Conservation (phyloP, 345 rosid genomes). For the Arabidopsis suecica region DNA sequence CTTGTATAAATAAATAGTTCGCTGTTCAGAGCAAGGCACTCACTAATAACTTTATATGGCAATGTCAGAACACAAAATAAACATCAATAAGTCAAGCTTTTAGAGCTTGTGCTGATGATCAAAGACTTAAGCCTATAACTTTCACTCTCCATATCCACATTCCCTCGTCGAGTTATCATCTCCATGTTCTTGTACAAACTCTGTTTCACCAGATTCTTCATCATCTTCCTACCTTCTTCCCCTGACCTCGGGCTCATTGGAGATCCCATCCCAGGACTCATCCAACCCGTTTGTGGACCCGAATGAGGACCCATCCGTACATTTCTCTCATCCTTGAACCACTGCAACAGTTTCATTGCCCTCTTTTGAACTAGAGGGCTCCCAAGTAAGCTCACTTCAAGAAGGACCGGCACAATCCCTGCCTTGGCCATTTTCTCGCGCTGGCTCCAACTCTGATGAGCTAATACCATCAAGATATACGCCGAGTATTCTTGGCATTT, state of each 20-base stretch:
- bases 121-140: conserved; percentile 64
- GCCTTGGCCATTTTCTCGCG: conserved; percentile 75
- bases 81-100: conserved; percentile 79
- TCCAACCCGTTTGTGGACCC: conserved; percentile 76
- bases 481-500: conserved; percentile 86
- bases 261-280: conserved; percentile 53
- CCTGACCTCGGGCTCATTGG: conserved; percentile 58
- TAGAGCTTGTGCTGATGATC: conserved; percentile 80
- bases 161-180: conserved; percentile 77
- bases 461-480: conserved; percentile 81
- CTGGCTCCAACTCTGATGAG: conserved; percentile 77
- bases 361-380: conserved; percentile 83
- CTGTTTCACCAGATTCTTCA: conserved; percentile 83
- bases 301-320: conserved; percentile 90
- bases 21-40: conserved; percentile 24
- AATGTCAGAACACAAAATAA: conserved; percentile 11
- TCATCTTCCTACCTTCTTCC: conserved; percentile 73
- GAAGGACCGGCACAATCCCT: conserved; percentile 76
- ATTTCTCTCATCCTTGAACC: conserved; percentile 94
- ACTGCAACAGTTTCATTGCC: conserved; percentile 76
- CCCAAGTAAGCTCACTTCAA: conserved; percentile 76
- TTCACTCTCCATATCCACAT: conserved; percentile 44
- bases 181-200: conserved; percentile 90
- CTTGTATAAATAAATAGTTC: neutral
- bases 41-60: conserved; percentile 25